phyloP scores from a whole-genome alignment of 1,139 yeast species.

The Suhomyces wounanorum region DNA sequence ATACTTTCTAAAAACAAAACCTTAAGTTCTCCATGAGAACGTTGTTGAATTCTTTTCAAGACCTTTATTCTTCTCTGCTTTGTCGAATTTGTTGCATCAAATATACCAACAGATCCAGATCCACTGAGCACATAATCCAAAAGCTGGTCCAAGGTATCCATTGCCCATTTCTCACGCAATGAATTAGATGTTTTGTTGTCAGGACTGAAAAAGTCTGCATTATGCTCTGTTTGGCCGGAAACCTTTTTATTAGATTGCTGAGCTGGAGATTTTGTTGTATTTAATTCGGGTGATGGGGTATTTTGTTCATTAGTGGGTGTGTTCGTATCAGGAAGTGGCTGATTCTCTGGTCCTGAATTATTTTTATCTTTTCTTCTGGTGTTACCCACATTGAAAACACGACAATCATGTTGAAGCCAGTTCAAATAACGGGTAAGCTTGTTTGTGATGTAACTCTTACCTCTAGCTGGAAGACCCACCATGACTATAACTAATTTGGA shows the following conservation, averaged over 20 bases:
- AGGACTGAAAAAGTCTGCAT: conserved; percentile 86
- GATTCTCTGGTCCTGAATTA: conserved; percentile 68
- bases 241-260: conserved; percentile 4
- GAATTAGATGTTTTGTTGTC: conserved; percentile 64
- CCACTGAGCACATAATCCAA: conserved; percentile 79
- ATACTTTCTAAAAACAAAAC: conserved; percentile 85
- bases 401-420: conserved; percentile 89
- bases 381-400: conserved; percentile 92
- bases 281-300: conserved; percentile 13
- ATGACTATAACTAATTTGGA: conserved; percentile 87
- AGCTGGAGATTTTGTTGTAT: conserved; percentile 17
- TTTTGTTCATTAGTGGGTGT: conserved; percentile 37
- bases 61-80: conserved; percentile 69
- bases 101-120: conserved; percentile 88
- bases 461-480: conserved; percentile 94
- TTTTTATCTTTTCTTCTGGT: conserved; percentile 78
- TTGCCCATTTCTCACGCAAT: conserved; percentile 92
- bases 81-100: conserved; percentile 95
- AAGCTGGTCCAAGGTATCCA: conserved; percentile 85
- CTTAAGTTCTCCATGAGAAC: conserved; percentile 73
- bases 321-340: conserved; percentile 67
- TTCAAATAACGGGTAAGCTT: conserved; percentile 84
- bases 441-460: conserved; percentile 89
- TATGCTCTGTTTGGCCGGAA: conserved; percentile 41
- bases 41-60: conserved; percentile 64